A percentile compares a stretch with the other conserved stretches of the same genome.
phyloP scores from a whole-genome alignment of 441 rosid genomes.

The Adansonia gregorii region DNA sequence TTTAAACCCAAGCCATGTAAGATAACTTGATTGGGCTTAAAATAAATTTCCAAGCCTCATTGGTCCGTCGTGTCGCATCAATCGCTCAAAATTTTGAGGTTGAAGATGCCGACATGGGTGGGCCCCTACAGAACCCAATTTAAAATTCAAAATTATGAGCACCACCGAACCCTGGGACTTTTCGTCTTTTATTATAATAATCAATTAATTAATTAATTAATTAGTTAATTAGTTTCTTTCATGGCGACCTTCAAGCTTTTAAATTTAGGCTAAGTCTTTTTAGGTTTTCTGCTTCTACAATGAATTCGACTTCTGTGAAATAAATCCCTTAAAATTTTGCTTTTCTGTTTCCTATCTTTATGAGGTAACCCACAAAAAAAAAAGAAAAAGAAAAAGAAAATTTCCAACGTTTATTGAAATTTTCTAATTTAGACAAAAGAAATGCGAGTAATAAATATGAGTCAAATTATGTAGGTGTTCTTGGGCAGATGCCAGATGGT shows the following conservation, averaged over 20 bases:
- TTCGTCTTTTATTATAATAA: background rate
- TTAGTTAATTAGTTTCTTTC: too few relatives aligned
- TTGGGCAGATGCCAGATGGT: too few relatives aligned
- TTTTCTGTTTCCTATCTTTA: background rate
- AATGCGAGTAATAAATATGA: background rate
- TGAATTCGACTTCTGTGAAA: background rate
- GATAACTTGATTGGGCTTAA: background rate
- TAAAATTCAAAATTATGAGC: background rate
- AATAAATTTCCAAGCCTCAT: background rate
- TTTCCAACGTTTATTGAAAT: background rate
- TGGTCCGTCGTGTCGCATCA: background rate
- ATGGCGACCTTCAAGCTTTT: background rate
- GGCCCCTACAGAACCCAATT: background rate
- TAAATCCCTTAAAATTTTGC: background rate
- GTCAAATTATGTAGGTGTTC: too few relatives aligned
- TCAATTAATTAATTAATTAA: background rate
- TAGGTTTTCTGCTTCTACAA: background rate
- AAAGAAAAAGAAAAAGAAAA: background rate
- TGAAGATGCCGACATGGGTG: background rate
- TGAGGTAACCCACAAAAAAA: background rate
- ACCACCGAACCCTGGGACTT: background rate
- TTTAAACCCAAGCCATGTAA: background rate
- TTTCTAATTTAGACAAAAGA: background rate
- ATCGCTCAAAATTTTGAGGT: background rate
- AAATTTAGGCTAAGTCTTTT: background rate